Base-by-base conservation (phyloP, 2,329 filamentous ascomycete species). In the Paraphaeosphaeria sporulosa region DNA sequence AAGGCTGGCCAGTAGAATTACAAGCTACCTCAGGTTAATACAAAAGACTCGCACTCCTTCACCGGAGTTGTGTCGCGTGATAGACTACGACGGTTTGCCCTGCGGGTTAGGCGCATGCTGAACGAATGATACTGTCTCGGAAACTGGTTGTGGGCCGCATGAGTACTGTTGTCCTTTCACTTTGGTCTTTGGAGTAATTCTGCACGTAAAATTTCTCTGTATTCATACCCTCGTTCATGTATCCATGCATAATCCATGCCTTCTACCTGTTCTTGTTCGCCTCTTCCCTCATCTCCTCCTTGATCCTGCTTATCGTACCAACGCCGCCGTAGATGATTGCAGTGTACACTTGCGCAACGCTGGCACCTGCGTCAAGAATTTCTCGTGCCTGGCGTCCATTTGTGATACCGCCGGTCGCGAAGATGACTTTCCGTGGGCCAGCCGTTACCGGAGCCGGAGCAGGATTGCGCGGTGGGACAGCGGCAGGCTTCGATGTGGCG, bases 381-480 rank as follows among this genome's bases (percentile, higher is more conserved):
- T 91, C 85, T 15, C 92, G 81, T 9, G 93, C 96, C 79, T 98
- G 90, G 64, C 90, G 85, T 4, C 95, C 95, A 65, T 90, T 94
- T 1, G 91, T 95, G 72, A 99, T 94, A 19, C 95, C 95, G 0
- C 95, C 95, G 0, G 93, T 95, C 0, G 94, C 94, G 74, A 98
- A 98, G 62, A 99, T 90, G 55, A 93, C 89, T 80, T 97, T 97
- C 50, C 84, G 84, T 1, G 59, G 46, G 4, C 51, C 52, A 15
- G 68, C 60, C 1, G 63, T 57, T 2, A 59, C 51, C 2, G 72
- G 70, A 13, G 73, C 73, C 9, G 72, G 71, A 8, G 70, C 69
- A 7, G 60, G 51, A 32, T 64, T 60, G 13, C 21, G 4, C 21
- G 47, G 7, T 3, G 25, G 12, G 13, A 65, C 63, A 27, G 61